These are phyloP conservation scores for Epithele typhae DNA, from an alignment of 768 basidiomycete genomes.

Conservation along the genomic window DNA sequence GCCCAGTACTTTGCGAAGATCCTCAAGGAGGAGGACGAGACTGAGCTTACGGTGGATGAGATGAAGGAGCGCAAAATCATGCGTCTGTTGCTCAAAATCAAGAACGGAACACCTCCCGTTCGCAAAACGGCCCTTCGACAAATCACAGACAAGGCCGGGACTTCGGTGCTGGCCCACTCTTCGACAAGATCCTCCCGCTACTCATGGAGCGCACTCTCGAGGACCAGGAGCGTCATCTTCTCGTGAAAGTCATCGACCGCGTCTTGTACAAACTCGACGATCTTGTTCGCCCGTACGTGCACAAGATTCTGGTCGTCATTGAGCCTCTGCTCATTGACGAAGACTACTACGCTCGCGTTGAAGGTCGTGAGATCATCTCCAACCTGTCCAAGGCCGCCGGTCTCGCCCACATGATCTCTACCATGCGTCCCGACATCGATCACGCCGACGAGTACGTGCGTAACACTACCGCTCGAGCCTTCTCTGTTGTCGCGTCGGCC, in stretches of 20 bases:
- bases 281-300: conserved; percentile 96
- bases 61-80: conserved; percentile 99
- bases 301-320: conserved; percentile 99
- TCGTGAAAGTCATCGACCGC: conserved; percentile 99
- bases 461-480: conserved; percentile 97
- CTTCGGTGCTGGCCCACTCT: conserved; percentile 95
- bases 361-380: conserved; percentile 98
- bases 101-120: conserved; percentile 98
- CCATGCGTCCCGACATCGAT: conserved; percentile 99
- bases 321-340: conserved; percentile 98
- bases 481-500: conserved; percentile 98
- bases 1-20: conserved; percentile 98
- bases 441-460: conserved; percentile 99
- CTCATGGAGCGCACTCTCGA: conserved; percentile 98
- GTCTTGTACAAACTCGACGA: conserved; percentile 99
- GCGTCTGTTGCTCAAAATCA: conserved; percentile 96
- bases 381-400: conserved; percentile 98
- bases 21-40: conserved; percentile 92
- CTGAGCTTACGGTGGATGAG: conserved; percentile 88
- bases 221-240: conserved; percentile 95
- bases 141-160: conserved; percentile 99
- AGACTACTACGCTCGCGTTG: conserved; percentile 94
- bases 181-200: conserved; percentile 96
- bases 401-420: conserved; percentile 99
- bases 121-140: conserved; percentile 96